phyloP scores from a whole-genome alignment of 305 asterid genomes.

The Fraxinus floribunda region DNA sequence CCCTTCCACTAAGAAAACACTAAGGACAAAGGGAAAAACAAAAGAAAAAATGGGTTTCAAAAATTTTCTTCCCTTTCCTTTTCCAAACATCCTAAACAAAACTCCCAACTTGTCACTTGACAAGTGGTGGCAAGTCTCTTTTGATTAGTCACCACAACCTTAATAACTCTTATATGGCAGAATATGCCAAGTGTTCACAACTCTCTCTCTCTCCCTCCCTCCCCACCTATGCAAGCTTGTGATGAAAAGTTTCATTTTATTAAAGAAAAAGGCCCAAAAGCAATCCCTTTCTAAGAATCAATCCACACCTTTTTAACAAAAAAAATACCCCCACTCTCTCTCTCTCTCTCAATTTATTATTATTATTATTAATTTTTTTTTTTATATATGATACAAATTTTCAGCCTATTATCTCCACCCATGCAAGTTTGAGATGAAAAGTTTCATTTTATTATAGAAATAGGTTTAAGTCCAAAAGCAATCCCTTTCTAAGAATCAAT shows the following conservation, averaged over 20 bases:
- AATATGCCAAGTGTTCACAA: conserved; percentile 7
- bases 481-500: conserved; percentile 39
- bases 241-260: not conserved
- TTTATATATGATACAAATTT: no score
- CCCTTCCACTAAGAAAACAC: conserved; percentile 8
- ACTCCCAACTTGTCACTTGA: conserved; percentile 6
- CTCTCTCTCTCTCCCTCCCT: not conserved
- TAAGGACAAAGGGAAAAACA: not conserved
- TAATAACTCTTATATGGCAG: not conserved
- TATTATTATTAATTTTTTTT: no score
- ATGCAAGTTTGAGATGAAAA: not conserved
- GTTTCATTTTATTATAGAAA: not conserved
- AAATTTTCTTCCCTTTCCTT: not conserved
- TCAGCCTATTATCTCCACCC: not conserved
- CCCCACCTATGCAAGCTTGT: not conserved
- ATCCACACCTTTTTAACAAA: conserved; percentile 30
- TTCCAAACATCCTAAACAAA: not conserved
- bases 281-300: conserved; percentile 38
- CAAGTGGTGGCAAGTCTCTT: conserved; percentile 28
- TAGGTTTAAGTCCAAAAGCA: conserved; percentile 31
- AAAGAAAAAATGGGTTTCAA: not conserved
- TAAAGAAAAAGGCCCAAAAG: conserved; percentile 28
- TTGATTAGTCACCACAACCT: conserved; percentile 29
- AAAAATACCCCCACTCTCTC: conserved; percentile 25
- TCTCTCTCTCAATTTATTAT: no score